These are phyloP conservation scores for Gossypium mustelinum DNA, from an alignment of 345 rosid species.

Conservation along the genomic window DNA sequence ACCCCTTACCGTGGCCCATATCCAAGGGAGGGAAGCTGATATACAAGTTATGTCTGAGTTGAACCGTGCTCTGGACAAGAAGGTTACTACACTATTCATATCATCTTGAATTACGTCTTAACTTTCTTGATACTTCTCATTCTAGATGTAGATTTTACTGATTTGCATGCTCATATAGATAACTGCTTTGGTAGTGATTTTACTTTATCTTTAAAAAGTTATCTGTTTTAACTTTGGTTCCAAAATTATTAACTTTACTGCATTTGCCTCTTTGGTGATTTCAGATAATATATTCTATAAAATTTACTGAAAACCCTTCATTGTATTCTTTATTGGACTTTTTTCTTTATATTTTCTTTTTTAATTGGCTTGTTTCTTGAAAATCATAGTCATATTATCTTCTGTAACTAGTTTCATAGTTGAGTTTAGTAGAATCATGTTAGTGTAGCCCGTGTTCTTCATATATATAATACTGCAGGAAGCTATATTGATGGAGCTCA, in stretches of 20 bases:
- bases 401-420: neutral
- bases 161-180: neutral
- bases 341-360: neutral
- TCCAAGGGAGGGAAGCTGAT: slow-evolving; percentile 59
- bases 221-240: neutral
- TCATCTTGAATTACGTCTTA: slow-evolving; percentile 1
- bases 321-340: neutral
- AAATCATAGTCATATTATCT: neutral
- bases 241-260: neutral
- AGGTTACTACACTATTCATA: slow-evolving; percentile 38
- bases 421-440: neutral
- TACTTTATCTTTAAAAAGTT: neutral
- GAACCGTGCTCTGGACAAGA: slow-evolving; percentile 44
- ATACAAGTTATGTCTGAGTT: slow-evolving; percentile 48
- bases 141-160: neutral
- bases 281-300: neutral
- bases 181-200: neutral
- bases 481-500: slow-evolving; percentile 39
- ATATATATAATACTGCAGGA: slow-evolving; percentile 24
- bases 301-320: neutral
- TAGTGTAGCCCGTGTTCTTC: neutral
- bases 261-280: neutral
- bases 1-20: slow-evolving; percentile 29
- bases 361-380: neutral
- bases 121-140: neutral